Evolutionary conservation across 2,329 filamentous ascomycete genomes (phyloP), one percentile per base, ranked within the genome.

Genomic region (Alternaria ethzedia): DNA sequence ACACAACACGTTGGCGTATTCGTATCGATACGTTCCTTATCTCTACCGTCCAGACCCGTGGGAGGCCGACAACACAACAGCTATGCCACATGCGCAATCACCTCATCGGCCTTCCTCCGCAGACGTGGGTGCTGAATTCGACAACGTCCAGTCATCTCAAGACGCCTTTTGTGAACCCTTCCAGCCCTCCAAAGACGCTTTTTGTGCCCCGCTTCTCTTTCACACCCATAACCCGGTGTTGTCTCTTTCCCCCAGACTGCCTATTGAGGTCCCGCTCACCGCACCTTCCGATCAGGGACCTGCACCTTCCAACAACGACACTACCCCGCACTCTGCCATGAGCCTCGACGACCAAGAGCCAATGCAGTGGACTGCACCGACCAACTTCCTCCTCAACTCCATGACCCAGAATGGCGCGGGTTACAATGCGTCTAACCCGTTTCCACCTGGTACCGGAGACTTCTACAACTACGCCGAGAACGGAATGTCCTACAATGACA

Each of bases 11-110:
- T 67, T 79, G 76, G 73, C 61, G 55, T 68, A 58, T 62, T 67
- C 52, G 51, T 54, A 52, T 62, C 63, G 54, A 73, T 68, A 74
- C 69, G 58, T 59, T 68, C 66, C 45, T 50, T 51, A 26, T 49
- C 58, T 57, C 54, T 57, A 51, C 52, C 55, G 26, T 59, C 56
- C 26, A 66, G 63, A 25, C 70, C 66, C 55, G 69, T 69, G 63
- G 70, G 64, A 68, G 59, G 44, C 36, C 70, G 68, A 70, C 74
- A 74, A 65, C 73, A 68, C 70, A 73, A 70, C 67, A 60, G 65
- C 63, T 43, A 79, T 79, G 78, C 69, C 70, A 70, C 73, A 69
- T 62, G 67, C 71, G 54, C 69, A 69, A 57, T 75, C 77, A 66
- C 70, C 73, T 64, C 71, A 65, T 58, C 70, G 63, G 47, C 49